Base-by-base conservation (phyloP, 768 basidiomycete species). In the Amanita polypyramis region DNA sequence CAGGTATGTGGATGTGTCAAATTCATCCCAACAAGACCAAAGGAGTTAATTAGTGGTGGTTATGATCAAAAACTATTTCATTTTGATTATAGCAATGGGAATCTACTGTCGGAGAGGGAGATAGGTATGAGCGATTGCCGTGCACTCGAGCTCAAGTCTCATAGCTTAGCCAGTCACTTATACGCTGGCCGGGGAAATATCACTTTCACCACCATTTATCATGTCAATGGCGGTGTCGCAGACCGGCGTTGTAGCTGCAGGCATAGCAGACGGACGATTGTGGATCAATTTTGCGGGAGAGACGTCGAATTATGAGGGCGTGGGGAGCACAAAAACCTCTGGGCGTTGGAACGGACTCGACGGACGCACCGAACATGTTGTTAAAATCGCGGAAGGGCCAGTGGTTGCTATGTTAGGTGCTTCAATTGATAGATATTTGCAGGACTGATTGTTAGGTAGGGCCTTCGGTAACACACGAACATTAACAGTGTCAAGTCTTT, bases 321-420 rank as follows among this genome's bases (percentile, higher is more conserved):
- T 52, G 49, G 50, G 60, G 52, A 70, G 70, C 58, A 81, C 78
- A 63, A 78, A 74, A 51, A 11, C 12, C n/a, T 68, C 68, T 30
- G 75, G 78, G 50, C 84, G 77, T 56, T 91, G 89, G 87, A 76
- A 79, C 51, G 88, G 89, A 2, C 64, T 89, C 19, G 68, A 70
- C 41, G 61, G 59, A 20, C 69, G 73, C 0, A 69, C 70, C 37
- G 72, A 72, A 17, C 42, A 71, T 35, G 55, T 74, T 23, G 53
- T 65, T 36, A 74, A 79, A 48, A 68, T 80, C 14, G 82, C 81
- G 1, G 76, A 84, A 50, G 88, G 87, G 0, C 88, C 88, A 19
- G 65, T 91, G 23, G 83, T 85, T 38, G 76, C 77, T 8, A 52
- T 85, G 88, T 87, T 60, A 46, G 79, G 56, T 27, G 23, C 46